Evolutionary conservation across 805 yeast genomes (phyloP).

Genomic region (Lachancea fermentati): DNA sequence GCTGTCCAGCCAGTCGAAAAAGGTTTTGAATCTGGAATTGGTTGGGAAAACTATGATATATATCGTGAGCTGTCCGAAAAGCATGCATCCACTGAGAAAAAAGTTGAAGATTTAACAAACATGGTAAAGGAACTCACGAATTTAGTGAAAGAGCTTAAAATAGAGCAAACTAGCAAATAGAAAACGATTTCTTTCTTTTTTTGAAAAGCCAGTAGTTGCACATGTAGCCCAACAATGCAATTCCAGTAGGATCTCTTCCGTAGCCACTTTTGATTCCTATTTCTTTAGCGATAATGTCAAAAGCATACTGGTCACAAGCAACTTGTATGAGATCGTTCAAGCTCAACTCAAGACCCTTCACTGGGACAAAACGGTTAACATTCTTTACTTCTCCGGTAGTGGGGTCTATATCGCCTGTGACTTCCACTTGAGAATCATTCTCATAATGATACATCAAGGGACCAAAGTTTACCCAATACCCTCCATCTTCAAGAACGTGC

Average conservation of each 20-base stretch:
- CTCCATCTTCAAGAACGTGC: slow-evolving; percentile 39
- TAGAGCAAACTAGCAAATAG: not conserved
- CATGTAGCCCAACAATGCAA: slow-evolving; percentile 47
- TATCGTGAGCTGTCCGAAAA: slow-evolving; percentile 43
- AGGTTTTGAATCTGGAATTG: slow-evolving; percentile 50
- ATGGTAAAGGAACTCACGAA: slow-evolving; percentile 15
- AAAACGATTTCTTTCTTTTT: slow-evolving; percentile 16
- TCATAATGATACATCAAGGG: slow-evolving; percentile 65
- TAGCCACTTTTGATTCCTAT: slow-evolving; percentile 44
- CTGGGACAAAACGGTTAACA: slow-evolving; percentile 19
- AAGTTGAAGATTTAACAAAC: slow-evolving; percentile 14
- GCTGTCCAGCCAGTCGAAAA: slow-evolving; percentile 55
- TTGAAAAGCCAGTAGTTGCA: slow-evolving; percentile 63
- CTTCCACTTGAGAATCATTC: slow-evolving; percentile 35
- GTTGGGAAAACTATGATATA: slow-evolving; percentile 58
- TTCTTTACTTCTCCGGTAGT: slow-evolving; percentile 14
- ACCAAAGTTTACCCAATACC: slow-evolving; percentile 57
- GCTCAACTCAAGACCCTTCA: slow-evolving; percentile 49
- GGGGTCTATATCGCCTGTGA: slow-evolving; percentile 19
- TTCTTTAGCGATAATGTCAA: slow-evolving; percentile 40
- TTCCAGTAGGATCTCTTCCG: slow-evolving; percentile 41
- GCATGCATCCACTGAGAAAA: slow-evolving; percentile 11
- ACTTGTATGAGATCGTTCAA: slow-evolving; percentile 46
- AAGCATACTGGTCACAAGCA: slow-evolving; percentile 41
- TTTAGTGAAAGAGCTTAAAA: slow-evolving; percentile 16